Base-by-base conservation (phyloP, 2,329 filamentous ascomycete genomes). In the Aspergillus cejpii region DNA sequence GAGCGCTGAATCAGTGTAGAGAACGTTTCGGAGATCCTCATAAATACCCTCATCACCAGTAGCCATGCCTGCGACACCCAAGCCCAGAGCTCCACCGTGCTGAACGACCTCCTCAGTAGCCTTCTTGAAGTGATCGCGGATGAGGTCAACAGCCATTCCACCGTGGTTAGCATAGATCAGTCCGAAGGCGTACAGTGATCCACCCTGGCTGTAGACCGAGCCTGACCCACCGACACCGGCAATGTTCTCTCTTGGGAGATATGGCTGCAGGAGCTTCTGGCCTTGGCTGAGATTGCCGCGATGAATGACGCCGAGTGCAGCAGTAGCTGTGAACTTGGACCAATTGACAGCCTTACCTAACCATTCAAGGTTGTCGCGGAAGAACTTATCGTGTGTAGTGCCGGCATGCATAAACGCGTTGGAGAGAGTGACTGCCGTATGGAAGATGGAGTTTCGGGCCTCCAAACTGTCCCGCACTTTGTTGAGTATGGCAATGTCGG, bases 401-500 rank as follows among this genome's bases (percentile, higher is more conserved):
- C 92, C 94, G 43, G 94, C 90, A 65, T 98, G 94, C 92, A 98
- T 98, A 66, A 98, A 97, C 8, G 90, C 92, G 60, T 97, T 97
- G 62, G 91, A 92, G 61, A 98, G 92, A 0, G 92, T 97, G 44
- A 98, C 88, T 3, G 90, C 89, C 1, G 89, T 94, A 68, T 98
- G 92, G 78, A 97, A 97, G 56, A 98, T 98, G 24, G 91, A 97
- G 71, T 95, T 97, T 42, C 94, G 81, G 27, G 90, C 89, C 64
- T 98, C 92, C 12, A 98, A 74, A 57, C 90, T 96, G 65, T 98
- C 92, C 40, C 91, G 85, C 36, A 98, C 84, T 72, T 95, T 96
- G 77, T 96, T 96, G 46, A 98, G 75, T 50, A 98, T 92, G 58
- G 83, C 85, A 52, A 89, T 78, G 61, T 98, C 92, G 29, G 89